Evolutionary conservation across 345 rosid genomes (phyloP).

Genomic region (Rhizophora apiculata): DNA sequence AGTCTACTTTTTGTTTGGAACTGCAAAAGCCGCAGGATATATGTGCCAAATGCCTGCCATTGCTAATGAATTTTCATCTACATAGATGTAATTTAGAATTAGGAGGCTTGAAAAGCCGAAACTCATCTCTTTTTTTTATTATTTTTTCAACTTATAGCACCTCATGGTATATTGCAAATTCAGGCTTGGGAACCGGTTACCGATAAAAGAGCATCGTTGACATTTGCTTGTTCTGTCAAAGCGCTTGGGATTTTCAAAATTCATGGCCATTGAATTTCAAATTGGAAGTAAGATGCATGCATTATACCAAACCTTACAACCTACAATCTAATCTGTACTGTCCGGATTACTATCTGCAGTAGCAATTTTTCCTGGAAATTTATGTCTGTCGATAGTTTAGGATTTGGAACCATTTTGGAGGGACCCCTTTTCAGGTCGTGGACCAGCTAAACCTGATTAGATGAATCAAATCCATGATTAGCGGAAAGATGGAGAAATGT

Average conservation of each 20-base stretch:
- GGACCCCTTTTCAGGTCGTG: too few species aligned
- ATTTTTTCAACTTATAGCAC: too few species aligned
- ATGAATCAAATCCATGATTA: neutral
- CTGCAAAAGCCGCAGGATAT: neutral
- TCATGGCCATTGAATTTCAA: neutral
- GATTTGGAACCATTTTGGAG: too few species aligned
- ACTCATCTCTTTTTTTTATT: too few species aligned
- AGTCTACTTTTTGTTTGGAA: conserved; percentile 29
- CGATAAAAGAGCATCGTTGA: neutral
- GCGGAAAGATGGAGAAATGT: neutral
- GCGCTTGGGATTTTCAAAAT: too few species aligned
- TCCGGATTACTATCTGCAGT: neutral
- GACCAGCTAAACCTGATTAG: neutral
- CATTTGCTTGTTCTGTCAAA: neutral
- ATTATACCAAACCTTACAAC: neutral
- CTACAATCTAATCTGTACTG: neutral
- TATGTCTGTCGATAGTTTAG: too few species aligned
- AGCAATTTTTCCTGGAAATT: too few species aligned
- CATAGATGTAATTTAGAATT: too few species aligned
- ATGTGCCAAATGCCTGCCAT: neutral
- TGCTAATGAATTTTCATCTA: neutral
- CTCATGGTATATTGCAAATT: too few species aligned
- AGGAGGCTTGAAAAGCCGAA: too few species aligned
- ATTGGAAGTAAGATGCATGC: neutral
- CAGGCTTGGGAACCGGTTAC: too few species aligned